Conservation (phyloP, 768 basidiomycete species). For the Amylocystis lapponica region DNA sequence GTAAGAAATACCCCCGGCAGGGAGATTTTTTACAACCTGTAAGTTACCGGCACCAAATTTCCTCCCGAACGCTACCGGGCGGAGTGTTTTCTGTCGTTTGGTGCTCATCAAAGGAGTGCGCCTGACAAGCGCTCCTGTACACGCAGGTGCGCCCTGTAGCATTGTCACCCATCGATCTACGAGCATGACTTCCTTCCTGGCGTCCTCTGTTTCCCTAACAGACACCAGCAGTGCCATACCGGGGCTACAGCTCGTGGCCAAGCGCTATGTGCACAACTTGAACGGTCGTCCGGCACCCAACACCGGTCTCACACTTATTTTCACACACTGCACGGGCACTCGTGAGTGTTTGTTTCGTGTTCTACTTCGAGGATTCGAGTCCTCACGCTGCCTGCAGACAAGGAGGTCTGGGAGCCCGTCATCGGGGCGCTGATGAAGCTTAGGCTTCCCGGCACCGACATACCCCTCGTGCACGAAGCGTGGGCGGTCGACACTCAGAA, state of each 20-base stretch:
- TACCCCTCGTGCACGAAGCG: constrained; percentile 6
- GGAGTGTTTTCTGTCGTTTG: too few relatives aligned
- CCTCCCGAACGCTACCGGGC: too few relatives aligned
- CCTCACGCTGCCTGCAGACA: constrained; percentile 1
- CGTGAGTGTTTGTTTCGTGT: background rate
- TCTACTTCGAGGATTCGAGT: background rate
- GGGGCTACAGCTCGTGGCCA: constrained; percentile 1
- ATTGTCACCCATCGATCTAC: too few relatives aligned
- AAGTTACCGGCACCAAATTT: too few relatives aligned
- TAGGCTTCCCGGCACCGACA: background rate
- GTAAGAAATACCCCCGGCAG: too few relatives aligned
- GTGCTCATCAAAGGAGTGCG: too few relatives aligned
- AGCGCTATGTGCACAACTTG: background rate
- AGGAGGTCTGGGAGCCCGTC: constrained; percentile 11
- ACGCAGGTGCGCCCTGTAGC: too few relatives aligned
- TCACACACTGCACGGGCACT: constrained; percentile 44
- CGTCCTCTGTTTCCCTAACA: too few relatives aligned
- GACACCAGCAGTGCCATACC: too few relatives aligned
- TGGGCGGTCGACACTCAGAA: constrained; percentile 13
- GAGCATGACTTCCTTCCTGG: too few relatives aligned
- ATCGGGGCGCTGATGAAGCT: background rate
- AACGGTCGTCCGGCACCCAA: background rate
- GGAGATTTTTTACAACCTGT: too few relatives aligned
- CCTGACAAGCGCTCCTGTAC: too few relatives aligned
- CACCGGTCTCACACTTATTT: constrained; percentile 39